Evolutionary conservation across 352 stramenopile genomes (phyloP).

Genomic region (Pythium phragmitis): DNA sequence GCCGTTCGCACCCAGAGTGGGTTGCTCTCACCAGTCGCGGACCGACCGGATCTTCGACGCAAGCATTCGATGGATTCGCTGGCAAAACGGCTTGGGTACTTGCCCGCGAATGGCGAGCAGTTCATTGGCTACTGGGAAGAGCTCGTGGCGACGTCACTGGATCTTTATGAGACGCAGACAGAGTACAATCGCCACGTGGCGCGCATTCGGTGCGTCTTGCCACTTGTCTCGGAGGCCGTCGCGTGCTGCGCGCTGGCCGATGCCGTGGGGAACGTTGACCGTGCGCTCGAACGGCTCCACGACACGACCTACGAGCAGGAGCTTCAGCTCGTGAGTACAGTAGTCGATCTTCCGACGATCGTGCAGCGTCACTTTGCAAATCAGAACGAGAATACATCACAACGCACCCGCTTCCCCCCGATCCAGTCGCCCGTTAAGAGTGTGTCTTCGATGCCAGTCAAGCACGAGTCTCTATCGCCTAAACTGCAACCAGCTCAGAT

Average conservation of each 20-base stretch:
- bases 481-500: slow-evolving; percentile 1
- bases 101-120: slow-evolving; percentile 37
- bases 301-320: slow-evolving; percentile 56
- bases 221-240: slow-evolving; percentile 45
- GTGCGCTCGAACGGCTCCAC: slow-evolving; percentile 54
- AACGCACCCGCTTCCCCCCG: slow-evolving; percentile 18
- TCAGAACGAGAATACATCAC: background rate
- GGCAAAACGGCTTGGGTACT: slow-evolving; percentile 59
- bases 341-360: slow-evolving; percentile 44
- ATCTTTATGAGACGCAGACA: slow-evolving; percentile 52
- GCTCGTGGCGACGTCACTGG: slow-evolving; percentile 35
- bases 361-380: slow-evolving; percentile 26
- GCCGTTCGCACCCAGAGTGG: slow-evolving; percentile 35
- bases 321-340: slow-evolving; percentile 50
- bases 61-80: slow-evolving; percentile 66
- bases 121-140: slow-evolving; percentile 66
- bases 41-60: slow-evolving; percentile 49
- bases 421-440: slow-evolving; percentile 19
- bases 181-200: slow-evolving; percentile 42
- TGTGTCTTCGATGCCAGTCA: background rate
- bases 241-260: slow-evolving; percentile 67
- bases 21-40: slow-evolving; percentile 42
- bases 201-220: slow-evolving; percentile 40
- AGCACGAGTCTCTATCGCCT: background rate
- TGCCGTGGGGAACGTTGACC: slow-evolving; percentile 40